Evolutionary conservation across 148 eudicot genomes (phyloP).

Genomic region (Cornus florida): DNA sequence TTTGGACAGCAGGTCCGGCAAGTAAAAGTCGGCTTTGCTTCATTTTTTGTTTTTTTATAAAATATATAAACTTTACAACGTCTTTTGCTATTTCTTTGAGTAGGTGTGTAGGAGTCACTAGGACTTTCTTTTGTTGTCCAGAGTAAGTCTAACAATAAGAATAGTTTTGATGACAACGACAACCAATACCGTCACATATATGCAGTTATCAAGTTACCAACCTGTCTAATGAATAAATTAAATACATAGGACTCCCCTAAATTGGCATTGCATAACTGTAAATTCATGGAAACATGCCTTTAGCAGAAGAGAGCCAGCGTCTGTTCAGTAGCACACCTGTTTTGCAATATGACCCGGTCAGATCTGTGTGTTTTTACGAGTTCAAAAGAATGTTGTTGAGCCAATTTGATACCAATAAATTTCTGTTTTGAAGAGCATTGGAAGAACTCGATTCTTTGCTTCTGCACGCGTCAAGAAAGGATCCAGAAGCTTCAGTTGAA

Average conservation of each 20-base stretch:
- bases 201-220: background rate
- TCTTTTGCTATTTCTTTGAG: too few relatives aligned
- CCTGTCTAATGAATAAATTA: background rate
- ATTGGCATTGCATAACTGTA: background rate
- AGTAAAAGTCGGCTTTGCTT: too few relatives aligned
- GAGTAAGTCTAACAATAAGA: background rate
- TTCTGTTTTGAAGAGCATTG: slow-evolving; percentile 52
- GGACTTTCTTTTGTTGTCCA: too few relatives aligned
- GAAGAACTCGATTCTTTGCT: slow-evolving; percentile 90
- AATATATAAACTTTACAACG: too few relatives aligned
- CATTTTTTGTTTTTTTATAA: too few relatives aligned
- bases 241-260: background rate
- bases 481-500: slow-evolving; percentile 54
- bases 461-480: slow-evolving; percentile 82
- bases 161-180: background rate
- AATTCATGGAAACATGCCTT: background rate
- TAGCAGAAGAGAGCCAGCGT: background rate
- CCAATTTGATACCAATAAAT: background rate
- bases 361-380: background rate
- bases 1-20: background rate
- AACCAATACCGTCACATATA: background rate
- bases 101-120: too few relatives aligned
- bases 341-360: background rate
- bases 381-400: background rate
- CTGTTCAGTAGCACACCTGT: background rate